Percentiles rank a stretch among this genome's conserved stretches.
phyloP scores from a whole-genome alignment of 1,284 basidiomycete genomes.

The Cutaneotrichosporon spelunceum region DNA sequence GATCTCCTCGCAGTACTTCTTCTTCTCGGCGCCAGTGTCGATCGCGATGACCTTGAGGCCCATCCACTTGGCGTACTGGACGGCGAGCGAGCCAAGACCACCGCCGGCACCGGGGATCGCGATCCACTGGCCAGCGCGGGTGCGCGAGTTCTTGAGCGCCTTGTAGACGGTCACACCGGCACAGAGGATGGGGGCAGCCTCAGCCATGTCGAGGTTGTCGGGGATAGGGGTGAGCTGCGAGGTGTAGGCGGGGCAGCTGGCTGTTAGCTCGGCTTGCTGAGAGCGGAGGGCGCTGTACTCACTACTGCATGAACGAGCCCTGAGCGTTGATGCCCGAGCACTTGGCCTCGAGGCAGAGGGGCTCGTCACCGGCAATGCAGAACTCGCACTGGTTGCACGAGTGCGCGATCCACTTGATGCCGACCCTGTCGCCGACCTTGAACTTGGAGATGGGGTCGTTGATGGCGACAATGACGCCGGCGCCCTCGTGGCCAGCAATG shows the following conservation, averaged over 20 bases:
- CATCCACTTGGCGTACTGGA: slow-evolving; percentile 72
- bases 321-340: slow-evolving; percentile 64
- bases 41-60: slow-evolving; percentile 77
- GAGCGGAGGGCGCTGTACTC: slow-evolving; percentile 4
- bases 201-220: slow-evolving; percentile 61
- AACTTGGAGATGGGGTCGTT: slow-evolving; percentile 61
- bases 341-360: slow-evolving; percentile 59
- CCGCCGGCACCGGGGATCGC: slow-evolving; percentile 60
- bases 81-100: slow-evolving; percentile 56
- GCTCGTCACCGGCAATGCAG: slow-evolving; percentile 68
- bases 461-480: slow-evolving; percentile 67
- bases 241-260: slow-evolving; percentile 55
- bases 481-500: slow-evolving; percentile 63
- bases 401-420: slow-evolving; percentile 77
- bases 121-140: slow-evolving; percentile 74
- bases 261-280: slow-evolving; percentile 4
- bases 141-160: slow-evolving; percentile 70
- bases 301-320: slow-evolving; percentile 34
- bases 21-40: slow-evolving; percentile 71
- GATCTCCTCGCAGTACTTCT: slow-evolving; percentile 62
- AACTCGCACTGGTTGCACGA: slow-evolving; percentile 69
- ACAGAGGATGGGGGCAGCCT: slow-evolving; percentile 77
- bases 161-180: slow-evolving; percentile 65
- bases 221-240: slow-evolving; percentile 74
- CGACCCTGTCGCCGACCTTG: slow-evolving; percentile 56